Base-by-base conservation (phyloP, 106 monocot species). In the Dendrobium catenatum region DNA sequence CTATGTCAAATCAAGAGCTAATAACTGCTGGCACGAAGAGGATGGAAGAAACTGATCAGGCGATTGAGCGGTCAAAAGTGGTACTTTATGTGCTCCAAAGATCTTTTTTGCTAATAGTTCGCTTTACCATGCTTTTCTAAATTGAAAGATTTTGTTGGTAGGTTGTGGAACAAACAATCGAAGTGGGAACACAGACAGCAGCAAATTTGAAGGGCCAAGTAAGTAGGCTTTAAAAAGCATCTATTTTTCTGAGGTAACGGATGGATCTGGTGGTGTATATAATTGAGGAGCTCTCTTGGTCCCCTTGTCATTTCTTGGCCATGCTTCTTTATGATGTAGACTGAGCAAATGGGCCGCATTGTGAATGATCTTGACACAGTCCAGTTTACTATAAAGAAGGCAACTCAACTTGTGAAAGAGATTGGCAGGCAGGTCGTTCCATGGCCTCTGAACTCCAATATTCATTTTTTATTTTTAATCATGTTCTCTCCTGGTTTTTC, bases 1-100 rank as follows among this genome's bases (percentile, higher is more conserved):
- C 87, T 83, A 94, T 98, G 97, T 81, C 88, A 31, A 98, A 94
- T 88, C 94, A 91, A 78, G 89, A 98, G 83, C 91, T 98, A 73
- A 79, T 98, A 33, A 55, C 81, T 87, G 81, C 84, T 80, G 97
- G 97, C 79, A 94, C 58, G 76, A 94, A 89, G 79, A 80, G 82
- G 11, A 94, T 98, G 92, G 94, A 94, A 81, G 89, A 98, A 66
- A 98, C 94, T 51, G 97, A 98, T 83, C 97, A 98, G 81, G 91
- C 94, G 67, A 98, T 98, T 73, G 86, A 89, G 72, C 94, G 94
- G 27, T 98, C 97, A 46, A 94, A 98, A 89, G 80, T 82, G 91
- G 97, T 98, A 5, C 22, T 33, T 43, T 44, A 11, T 70, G 33
- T 37, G 15, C 13, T 37, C 11, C 33, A 37, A 11, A 37, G 31